These are phyloP conservation scores for Alternaria consortialis DNA, from an alignment of 2,329 filamentous ascomycete genomes.

Conservation along the genomic window DNA sequence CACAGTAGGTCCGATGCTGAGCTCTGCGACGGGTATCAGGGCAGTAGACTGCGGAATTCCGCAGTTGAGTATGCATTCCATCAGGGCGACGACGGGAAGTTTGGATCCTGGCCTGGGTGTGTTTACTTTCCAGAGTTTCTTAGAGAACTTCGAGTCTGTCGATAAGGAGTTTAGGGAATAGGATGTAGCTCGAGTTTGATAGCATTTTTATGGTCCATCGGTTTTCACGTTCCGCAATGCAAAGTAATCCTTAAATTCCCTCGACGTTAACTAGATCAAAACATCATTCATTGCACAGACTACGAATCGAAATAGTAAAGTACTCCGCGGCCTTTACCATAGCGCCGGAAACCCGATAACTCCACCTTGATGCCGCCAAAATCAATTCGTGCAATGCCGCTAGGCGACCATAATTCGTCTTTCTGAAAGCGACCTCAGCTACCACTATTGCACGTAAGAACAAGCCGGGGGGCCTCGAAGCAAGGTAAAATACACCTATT, in stretches of 20 bases:
- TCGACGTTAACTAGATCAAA: neutral
- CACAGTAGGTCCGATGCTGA: conserved; percentile 93
- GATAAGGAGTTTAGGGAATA: conserved; percentile 75
- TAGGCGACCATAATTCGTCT: neutral
- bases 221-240: neutral
- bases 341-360: conserved; percentile 13
- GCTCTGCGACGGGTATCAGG: conserved; percentile 79
- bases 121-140: conserved; percentile 87
- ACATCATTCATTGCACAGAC: neutral
- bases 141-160: conserved; percentile 85
- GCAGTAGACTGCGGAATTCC: conserved; percentile 89
- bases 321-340: conserved; percentile 4
- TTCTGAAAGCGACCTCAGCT: neutral
- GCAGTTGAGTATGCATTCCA: conserved; percentile 93
- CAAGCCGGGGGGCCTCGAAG: neutral
- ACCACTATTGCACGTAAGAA: neutral
- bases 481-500: neutral
- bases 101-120: conserved; percentile 89
- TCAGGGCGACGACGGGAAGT: conserved; percentile 85
- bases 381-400: conserved; percentile 6
- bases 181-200: neutral
- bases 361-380: conserved; percentile 26
- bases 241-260: neutral
- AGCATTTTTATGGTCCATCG: neutral
- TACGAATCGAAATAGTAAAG: conserved; percentile 7